Base-by-base conservation (phyloP, 495 filamentous ascomycete genomes). In the Penicillium chermesinum region DNA sequence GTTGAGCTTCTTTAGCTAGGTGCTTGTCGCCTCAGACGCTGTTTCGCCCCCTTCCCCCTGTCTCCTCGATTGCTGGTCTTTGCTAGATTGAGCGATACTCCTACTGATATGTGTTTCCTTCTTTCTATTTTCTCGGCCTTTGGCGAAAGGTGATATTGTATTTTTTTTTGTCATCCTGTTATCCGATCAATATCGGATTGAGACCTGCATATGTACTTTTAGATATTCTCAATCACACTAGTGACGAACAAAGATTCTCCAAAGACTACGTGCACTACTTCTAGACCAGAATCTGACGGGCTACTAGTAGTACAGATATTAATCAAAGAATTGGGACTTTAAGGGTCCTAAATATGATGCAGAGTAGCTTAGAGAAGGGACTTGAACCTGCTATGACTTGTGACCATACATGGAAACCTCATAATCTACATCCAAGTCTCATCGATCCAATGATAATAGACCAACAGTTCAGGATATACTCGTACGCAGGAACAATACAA, bases 161-260 rank as follows among this genome's bases (percentile, higher is more conserved):
- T 58, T 44, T 51, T 52, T 49, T 49, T 43, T 53, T 36, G 39
- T 44, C 48, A n/a, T 49, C 59, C 32, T 38, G 48, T 54, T 56
- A 32, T 39, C 44, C 42, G 54, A 50, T 41, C 53, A 42, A 37
- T 52, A 13, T 39, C 41, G 47, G 52, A 54, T 36, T 49, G 17
- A 18, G 10, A 37, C 32, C 15, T 50, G 55, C 56, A 62, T 59
- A 78, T 65, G 85, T 85, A 66, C 67, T 75, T 55, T 74, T 83
- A 45, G 67, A 88, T 52, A 57, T 59, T 57, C 61, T 33, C 66
- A 56, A 50, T 58, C 50, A 44, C 34, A 42, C 10, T 36, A 49
- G 32, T 45, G 51, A 54, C 7, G 34, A 51, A 36, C 19, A 48
- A 34, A 47, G 19, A 33, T 48, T 14, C 19, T 30, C 37, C 25